A percentile compares a stretch with the other conserved stretches of the same genome.
phyloP scores from a whole-genome alignment of 352 stramenopile species.

The Aphanomyces cochlioides region DNA sequence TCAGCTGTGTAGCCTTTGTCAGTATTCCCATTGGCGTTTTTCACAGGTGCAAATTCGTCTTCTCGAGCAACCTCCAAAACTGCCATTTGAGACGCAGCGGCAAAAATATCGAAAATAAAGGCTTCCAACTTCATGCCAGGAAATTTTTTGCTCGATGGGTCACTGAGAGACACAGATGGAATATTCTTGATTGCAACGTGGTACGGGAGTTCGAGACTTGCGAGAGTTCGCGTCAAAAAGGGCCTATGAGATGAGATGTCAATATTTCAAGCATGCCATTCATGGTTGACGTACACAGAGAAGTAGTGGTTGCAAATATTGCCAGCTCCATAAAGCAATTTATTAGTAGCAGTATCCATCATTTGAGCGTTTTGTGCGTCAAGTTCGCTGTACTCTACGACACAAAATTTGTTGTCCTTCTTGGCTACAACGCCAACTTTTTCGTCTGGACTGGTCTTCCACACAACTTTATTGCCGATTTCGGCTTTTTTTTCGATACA shows the following conservation, averaged over 20 bases:
- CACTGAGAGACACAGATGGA: constrained; percentile 78
- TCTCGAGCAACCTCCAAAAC: constrained; percentile 91
- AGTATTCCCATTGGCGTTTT: constrained; percentile 59
- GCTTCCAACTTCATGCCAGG: constrained; percentile 97
- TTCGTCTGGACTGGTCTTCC: constrained; percentile 90
- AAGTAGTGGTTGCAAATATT: constrained; percentile 99
- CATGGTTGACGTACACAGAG: constrained; percentile 63
- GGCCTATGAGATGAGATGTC: constrained; percentile 57
- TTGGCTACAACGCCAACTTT: constrained; percentile 90
- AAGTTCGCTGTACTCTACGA: constrained; percentile 99
- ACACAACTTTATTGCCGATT: constrained; percentile 96
- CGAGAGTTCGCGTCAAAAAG: constrained; percentile 70
- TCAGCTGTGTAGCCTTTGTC: constrained; percentile 55
- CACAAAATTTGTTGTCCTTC: constrained; percentile 77
- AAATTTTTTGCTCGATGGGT: constrained; percentile 56
- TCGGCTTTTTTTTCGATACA: constrained; percentile 91
- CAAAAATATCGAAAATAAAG: constrained; percentile 99
- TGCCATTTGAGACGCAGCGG: constrained; percentile 88
- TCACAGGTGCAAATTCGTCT: constrained; percentile 92
- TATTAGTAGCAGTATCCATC: constrained; percentile 57
- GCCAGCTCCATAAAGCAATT: constrained; percentile 91
- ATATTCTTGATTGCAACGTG: constrained; percentile 99
- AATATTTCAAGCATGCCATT: constrained; percentile 25
- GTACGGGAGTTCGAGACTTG: constrained; percentile 80
- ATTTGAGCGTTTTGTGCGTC: constrained; percentile 59